A percentile compares a stretch with the other conserved stretches of the same genome.
These are phyloP conservation scores for Acidomyces sp. DNA, from an alignment of 495 filamentous ascomycete species.

Conservation along the genomic window DNA sequence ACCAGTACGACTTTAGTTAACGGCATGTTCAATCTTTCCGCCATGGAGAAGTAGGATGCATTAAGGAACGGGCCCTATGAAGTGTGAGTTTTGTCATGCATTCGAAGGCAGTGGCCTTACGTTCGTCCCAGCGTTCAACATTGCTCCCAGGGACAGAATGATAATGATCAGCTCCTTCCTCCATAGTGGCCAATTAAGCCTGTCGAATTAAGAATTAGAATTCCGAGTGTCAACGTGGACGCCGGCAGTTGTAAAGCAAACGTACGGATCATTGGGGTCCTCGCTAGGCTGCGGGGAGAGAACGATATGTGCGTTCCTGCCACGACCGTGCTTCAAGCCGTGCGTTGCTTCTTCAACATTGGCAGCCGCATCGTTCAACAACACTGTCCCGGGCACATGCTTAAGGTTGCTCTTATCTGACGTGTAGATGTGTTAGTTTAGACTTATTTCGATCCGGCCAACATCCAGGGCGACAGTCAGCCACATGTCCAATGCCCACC, in stretches of 20 bases:
- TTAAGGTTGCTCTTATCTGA: conserved; percentile 3
- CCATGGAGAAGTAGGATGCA: conserved; percentile 10
- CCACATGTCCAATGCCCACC: too few relatives aligned
- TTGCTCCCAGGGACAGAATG: conserved; percentile 11
- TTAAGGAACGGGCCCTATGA: conserved; percentile 16
- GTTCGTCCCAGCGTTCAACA: conserved; percentile 14
- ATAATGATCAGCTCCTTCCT: conserved; percentile 9
- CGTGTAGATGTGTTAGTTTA: too few relatives aligned
- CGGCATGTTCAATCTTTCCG: neutral
- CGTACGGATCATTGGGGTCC: conserved; percentile 13
- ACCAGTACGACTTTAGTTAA: conserved; percentile 8
- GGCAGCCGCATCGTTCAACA: conserved; percentile 10
- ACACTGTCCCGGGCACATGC: conserved; percentile 15
- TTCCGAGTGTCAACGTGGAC: too few relatives aligned
- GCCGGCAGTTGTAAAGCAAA: too few relatives aligned
- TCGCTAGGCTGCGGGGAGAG: conserved; percentile 16
- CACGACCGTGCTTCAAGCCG: conserved; percentile 7
- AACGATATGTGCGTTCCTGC: conserved; percentile 11
- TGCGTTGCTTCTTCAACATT: conserved; percentile 5
- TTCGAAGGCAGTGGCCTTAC: neutral
- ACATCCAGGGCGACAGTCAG: too few relatives aligned
- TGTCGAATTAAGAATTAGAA: too few relatives aligned
- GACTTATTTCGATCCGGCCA: too few relatives aligned
- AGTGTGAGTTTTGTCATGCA: neutral
- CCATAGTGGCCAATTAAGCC: conserved; percentile 14